phyloP scores from a whole-genome alignment of 2,329 filamentous ascomycete species.

The Claviceps cyperi region DNA sequence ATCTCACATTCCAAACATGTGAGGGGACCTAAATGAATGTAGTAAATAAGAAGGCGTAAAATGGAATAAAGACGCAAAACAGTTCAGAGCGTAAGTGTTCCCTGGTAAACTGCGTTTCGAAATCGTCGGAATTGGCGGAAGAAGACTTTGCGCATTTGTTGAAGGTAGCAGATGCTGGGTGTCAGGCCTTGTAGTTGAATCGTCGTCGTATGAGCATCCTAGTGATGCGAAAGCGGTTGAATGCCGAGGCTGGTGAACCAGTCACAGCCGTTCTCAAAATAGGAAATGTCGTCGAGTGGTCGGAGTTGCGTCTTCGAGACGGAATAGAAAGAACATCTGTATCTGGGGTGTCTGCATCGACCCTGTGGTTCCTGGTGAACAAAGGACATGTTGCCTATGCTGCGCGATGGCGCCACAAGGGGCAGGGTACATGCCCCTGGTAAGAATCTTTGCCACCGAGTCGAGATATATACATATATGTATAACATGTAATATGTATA shows the following conservation, averaged over 20 bases:
- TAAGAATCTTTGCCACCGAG: too few relatives aligned
- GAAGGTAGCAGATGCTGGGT: not conserved
- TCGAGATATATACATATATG: slow-evolving; percentile 4
- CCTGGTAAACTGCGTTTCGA: not conserved
- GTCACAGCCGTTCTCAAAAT: not conserved
- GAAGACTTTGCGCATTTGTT: not conserved
- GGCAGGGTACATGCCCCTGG: not conserved
- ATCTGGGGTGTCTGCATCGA: not conserved
- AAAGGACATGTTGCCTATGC: not conserved
- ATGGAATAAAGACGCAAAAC: not conserved
- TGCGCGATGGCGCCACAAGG: not conserved
- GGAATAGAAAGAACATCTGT: not conserved
- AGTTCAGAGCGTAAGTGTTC: not conserved
- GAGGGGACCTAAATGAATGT: not conserved
- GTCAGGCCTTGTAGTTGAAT: not conserved
- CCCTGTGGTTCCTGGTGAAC: too few relatives aligned
- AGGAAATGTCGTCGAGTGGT: not conserved
- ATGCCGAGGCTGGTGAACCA: not conserved
- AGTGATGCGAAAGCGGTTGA: not conserved
- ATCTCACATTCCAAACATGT: not conserved
- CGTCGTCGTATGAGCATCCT: not conserved
- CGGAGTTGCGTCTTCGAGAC: not conserved
- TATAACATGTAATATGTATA: too few relatives aligned
- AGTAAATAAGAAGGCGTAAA: not conserved
- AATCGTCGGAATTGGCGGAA: not conserved